A percentile compares a stretch with the other conserved stretches of the same genome.
phyloP scores from a whole-genome alignment of 768 basidiomycete species.

The Tubosaeta brunneosetosa region DNA sequence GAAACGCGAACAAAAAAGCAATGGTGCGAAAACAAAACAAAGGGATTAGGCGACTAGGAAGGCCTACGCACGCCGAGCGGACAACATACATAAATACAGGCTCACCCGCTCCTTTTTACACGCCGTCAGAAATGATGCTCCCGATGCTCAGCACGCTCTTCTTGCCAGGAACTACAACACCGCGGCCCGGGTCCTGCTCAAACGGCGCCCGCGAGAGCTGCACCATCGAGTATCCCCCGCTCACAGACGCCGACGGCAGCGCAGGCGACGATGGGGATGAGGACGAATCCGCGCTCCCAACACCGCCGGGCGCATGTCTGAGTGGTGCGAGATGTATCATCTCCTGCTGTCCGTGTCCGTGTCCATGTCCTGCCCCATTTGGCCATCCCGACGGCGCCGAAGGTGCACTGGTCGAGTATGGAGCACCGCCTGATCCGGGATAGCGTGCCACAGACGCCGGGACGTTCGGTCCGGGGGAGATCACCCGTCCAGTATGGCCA shows the following conservation, averaged over 20 bases:
- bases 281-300: conserved; percentile 15
- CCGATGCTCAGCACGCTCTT: conserved; percentile 68
- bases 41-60: not conserved
- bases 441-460: conserved; percentile 17
- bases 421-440: not conserved
- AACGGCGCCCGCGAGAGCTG: conserved; percentile 31
- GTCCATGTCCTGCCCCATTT: conserved; percentile 9
- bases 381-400: conserved; percentile 15
- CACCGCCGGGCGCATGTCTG: conserved; percentile 17
- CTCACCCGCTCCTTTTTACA: not conserved
- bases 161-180: conserved; percentile 35
- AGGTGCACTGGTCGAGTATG: conserved; percentile 6
- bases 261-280: conserved; percentile 29
- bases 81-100: not conserved
- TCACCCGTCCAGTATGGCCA: conserved; percentile 11
- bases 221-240: conserved; percentile 24
- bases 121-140: conserved; percentile 58
- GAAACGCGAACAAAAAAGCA: not conserved
- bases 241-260: conserved; percentile 13
- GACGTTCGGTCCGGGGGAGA: conserved; percentile 17
- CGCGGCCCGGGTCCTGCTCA: conserved; percentile 27
- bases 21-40: not conserved
- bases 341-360: conserved; percentile 25
- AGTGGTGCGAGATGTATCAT: conserved; percentile 36
- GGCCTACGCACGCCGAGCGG: not conserved